Base-by-base conservation (phyloP, 1,139 yeast species). In the Geotrichum europaeum region DNA sequence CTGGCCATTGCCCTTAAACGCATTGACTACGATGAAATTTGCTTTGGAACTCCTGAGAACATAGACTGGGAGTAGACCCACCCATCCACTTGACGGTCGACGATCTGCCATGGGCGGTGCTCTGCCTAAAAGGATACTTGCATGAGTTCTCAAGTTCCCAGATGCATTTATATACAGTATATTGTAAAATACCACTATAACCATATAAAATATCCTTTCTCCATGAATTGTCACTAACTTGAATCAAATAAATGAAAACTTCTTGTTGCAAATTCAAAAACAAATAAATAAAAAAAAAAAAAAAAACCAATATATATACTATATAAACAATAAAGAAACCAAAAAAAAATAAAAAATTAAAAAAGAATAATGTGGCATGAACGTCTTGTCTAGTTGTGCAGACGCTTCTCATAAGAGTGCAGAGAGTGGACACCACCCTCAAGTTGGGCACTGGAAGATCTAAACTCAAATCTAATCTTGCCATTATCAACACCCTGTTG, bases 351-450 rank as follows among this genome's bases (percentile, higher is more conserved):
- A n/a, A 20, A 32, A 34, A 9, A 34, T 13, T 30, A 13, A 25
- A 50, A 24, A 15, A 40, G 34, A 40, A 20, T 24, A 24, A 15
- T 24, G 25, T 24, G 4, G 4, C 25, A 28, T 12, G 9, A 34
- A 34, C 15, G 18, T 15, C 15, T 6, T 22, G 40, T 57, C 60
- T 82, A 89, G 76, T 90, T 90, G 83, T 90, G 96, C 75, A 94
- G 83, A 79, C 96, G 91, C 85, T 94, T 94, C 80, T 94, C 99
- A 76, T 89, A 94, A 65, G 97, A 91, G 83, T 90, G 92, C 77
- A 95, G 84, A 73, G 96, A 94, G 79, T 90, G 90, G 65, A 94
- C 95, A 77, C 98, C 98, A 80, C 99, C 99, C 80, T 94, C 99
- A 68, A 91, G 83, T 82, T 94, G 99, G 65, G 99, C 97, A 73